Conservation (phyloP, 2,329 filamentous ascomycete species). For the Neofusicoccum sp. region DNA sequence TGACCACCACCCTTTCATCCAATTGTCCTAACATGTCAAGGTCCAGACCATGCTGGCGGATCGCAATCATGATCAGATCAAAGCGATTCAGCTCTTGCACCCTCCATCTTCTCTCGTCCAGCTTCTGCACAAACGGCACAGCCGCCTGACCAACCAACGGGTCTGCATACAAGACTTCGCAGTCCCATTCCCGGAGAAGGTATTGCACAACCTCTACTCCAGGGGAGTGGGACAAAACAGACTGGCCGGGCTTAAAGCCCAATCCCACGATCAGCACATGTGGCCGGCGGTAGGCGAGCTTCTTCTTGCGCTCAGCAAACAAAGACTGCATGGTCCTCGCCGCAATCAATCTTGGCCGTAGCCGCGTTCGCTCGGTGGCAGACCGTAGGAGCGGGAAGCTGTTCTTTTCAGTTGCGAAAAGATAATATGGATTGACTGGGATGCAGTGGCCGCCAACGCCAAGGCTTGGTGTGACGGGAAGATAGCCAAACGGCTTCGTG, state of each 20-base stretch:
- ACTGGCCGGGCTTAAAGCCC: constrained; percentile 56
- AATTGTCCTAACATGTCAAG: no score
- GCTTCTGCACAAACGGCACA: no score
- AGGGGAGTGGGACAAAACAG: constrained; percentile 52
- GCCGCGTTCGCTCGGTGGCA: constrained; percentile 35
- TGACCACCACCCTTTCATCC: no score
- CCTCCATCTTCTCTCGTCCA: no score
- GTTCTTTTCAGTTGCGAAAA: constrained; percentile 49
- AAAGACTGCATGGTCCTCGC: constrained; percentile 22
- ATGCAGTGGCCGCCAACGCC: constrained; percentile 62
- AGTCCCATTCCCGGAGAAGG: constrained; percentile 38
- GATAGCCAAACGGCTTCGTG: constrained; percentile 55
- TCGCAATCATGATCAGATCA: no score
- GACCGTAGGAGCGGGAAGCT: constrained; percentile 48
- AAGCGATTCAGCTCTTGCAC: no score
- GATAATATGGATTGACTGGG: constrained; percentile 58
- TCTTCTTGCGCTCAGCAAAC: background rate
- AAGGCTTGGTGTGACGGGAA: constrained; percentile 50
- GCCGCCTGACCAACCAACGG: no score
- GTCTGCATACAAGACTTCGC: constrained; percentile 35
- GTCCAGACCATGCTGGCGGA: no score
- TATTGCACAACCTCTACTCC: constrained; percentile 35
- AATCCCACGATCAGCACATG: constrained; percentile 58
- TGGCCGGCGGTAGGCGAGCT: background rate
- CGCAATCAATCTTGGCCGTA: constrained; percentile 44